These are phyloP conservation scores for Phialophora tarda DNA, from an alignment of 2,329 filamentous ascomycete species.

Conservation along the genomic window DNA sequence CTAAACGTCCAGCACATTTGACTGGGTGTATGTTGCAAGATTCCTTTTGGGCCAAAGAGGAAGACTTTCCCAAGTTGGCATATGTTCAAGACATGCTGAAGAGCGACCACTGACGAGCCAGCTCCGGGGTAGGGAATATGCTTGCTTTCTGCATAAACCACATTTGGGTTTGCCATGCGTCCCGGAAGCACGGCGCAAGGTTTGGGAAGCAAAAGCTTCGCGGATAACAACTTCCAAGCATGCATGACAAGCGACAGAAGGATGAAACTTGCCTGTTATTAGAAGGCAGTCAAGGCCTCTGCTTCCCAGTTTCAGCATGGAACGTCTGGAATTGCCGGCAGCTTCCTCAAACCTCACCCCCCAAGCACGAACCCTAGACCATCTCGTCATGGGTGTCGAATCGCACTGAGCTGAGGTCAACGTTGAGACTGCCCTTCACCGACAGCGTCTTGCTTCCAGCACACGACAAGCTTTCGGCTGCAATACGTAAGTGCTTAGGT, in stretches of 20 bases:
- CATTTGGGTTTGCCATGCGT: background rate
- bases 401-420: too few species aligned
- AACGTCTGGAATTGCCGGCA: background rate
- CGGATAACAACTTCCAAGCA: background rate
- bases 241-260: slow-evolving; percentile 4
- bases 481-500: background rate
- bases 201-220: background rate
- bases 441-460: background rate
- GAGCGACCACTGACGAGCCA: background rate
- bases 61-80: slow-evolving; percentile 3
- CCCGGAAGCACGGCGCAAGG: slow-evolving; percentile 14
- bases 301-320: slow-evolving; percentile 8
- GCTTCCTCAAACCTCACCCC: background rate
- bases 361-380: background rate
- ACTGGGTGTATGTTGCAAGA: background rate
- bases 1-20: background rate
- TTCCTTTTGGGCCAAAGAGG: background rate
- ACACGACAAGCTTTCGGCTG: background rate
- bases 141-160: slow-evolving; percentile 1
- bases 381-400: background rate
- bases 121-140: background rate
- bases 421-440: background rate
- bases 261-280: background rate
- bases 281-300: background rate
- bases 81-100: background rate